phyloP scores from a whole-genome alignment of 2,329 filamentous ascomycete species.

The Aspergillus udagawae region DNA sequence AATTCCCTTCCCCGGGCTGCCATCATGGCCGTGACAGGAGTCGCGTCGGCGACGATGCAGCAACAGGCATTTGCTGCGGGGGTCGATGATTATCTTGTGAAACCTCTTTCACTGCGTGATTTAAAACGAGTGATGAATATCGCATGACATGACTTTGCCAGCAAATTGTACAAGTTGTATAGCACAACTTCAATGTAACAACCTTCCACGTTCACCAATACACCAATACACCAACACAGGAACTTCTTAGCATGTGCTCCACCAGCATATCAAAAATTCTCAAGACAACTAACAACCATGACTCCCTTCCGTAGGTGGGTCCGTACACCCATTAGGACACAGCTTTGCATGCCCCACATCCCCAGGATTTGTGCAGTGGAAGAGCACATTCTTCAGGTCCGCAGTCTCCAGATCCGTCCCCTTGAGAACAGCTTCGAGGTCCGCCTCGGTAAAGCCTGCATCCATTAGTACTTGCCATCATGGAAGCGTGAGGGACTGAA shows the following conservation, averaged over 20 bases:
- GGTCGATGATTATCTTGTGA: conserved; percentile 29
- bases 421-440: conserved; percentile 25
- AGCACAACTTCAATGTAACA: background rate
- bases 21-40: conserved; percentile 31
- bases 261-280: background rate
- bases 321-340: conserved; percentile 26
- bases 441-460: conserved; percentile 26
- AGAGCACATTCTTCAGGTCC: conserved; percentile 26
- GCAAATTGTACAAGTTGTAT: background rate
- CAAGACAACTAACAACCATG: conserved; percentile 12
- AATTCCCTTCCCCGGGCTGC: conserved; percentile 17
- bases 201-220: background rate
- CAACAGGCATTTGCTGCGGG: conserved; percentile 28
- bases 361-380: conserved; percentile 34
- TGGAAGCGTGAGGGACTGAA: no score
- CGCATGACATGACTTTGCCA: conserved; percentile 9
- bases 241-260: background rate
- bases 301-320: conserved; percentile 25
- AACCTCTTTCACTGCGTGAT: conserved; percentile 28
- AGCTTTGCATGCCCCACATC: conserved; percentile 30
- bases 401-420: conserved; percentile 24
- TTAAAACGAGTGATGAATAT: conserved; percentile 28
- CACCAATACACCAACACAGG: background rate
- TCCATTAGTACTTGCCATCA: background rate
- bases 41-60: conserved; percentile 29